Base-by-base conservation (phyloP, 2,329 filamentous ascomycete species). In the Fusarium domesticum region DNA sequence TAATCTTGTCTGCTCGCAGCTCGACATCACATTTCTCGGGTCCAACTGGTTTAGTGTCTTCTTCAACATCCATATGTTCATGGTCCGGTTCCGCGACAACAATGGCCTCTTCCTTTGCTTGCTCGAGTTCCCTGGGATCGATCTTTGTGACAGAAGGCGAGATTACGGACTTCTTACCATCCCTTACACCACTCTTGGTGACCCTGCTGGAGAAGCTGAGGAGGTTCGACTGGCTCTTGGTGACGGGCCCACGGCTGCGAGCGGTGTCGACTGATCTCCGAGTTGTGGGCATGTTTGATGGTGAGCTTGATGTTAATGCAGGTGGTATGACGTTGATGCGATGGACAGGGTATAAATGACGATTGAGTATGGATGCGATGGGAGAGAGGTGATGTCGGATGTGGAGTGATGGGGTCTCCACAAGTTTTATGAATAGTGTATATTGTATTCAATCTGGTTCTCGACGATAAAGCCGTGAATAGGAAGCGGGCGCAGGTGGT, bases 1-100 rank as follows among this genome's bases (percentile, higher is more conserved):
- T 79, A 33, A 95, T 69, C 54, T 80, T 77, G 51, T 80, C 73
- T 1, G 89, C 90, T 47, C 68, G 70, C 18, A 74, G 56, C 57
- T 87, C 77, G 6, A 65, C 69, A 47, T 73, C 75, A 6, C 71
- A 72, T 61, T 76, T 79, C 55, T 73, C 60, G 2, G 57, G 58
- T 18, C 64, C 60, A 16, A 59, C 46, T 17, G 54, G 54, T 14
- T 50, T 44, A 16, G 58, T 54, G 7, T 47, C 50, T n/a, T 64
- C 54, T 2, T 58, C 53, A n/a, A 58, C 45, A 3, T 57, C 43
- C 25, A 56, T 48, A 12, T 56, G 33, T 19, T 54, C 49, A 23
- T 39, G 39, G 6, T 50, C 48, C 32, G 39, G 46, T 23, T 58
- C 39, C 20, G 57, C 52, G 16, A 48, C 40, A 17, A 46, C 45